Conservation (phyloP, 139 green algal species). For the Chlorella sp. region DNA sequence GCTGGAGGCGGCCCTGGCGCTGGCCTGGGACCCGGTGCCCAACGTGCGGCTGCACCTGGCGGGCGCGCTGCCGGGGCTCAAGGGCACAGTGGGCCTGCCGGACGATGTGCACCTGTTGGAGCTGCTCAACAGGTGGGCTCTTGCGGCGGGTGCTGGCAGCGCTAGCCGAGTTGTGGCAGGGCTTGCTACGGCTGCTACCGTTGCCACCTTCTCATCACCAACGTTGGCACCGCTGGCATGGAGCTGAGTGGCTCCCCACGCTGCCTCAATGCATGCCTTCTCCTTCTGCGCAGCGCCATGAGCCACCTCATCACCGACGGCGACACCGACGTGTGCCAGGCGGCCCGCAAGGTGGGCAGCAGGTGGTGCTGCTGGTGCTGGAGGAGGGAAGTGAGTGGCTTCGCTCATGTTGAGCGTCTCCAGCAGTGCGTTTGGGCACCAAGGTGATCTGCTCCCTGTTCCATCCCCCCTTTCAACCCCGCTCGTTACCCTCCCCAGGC, state of each 20-base stretch:
- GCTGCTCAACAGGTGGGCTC: slow-evolving; percentile 61
- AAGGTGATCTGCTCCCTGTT: no score
- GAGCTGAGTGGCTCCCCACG: no score
- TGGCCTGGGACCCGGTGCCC: slow-evolving; percentile 71
- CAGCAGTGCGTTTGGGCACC: no score
- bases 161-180: no score
- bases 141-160: no score
- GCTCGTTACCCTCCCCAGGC: background rate
- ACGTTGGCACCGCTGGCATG: no score
- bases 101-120: slow-evolving; percentile 78
- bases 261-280: no score
- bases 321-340: slow-evolving; percentile 66
- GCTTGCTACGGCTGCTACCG: no score
- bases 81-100: slow-evolving; percentile 65
- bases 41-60: slow-evolving; percentile 67
- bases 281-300: slow-evolving; percentile 59
- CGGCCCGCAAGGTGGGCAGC: slow-evolving; percentile 46
- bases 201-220: no score
- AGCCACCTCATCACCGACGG: slow-evolving; percentile 78
- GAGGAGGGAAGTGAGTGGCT: no score
- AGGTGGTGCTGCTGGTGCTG: background rate
- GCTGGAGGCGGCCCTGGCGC: slow-evolving; percentile 54
- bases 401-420: no score
- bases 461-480: background rate
- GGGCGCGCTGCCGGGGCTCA: slow-evolving; percentile 61